Evolutionary conservation across 1,139 yeast species (phyloP), one percentile per base, ranked within the genome.

Genomic region (Yamadazyma sp.): DNA sequence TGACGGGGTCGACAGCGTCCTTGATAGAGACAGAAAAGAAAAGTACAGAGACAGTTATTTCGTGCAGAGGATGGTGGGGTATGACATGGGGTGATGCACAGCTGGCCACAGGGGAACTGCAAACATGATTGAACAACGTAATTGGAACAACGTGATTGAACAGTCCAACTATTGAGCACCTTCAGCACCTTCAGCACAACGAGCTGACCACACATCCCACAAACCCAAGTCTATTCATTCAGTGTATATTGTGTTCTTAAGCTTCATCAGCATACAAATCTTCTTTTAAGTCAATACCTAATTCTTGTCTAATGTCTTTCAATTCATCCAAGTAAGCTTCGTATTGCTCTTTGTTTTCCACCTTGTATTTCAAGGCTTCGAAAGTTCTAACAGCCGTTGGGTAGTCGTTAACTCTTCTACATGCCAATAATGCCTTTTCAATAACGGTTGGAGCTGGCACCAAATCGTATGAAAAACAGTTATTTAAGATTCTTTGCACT

Each of bases 341-440:
- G 78, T 92, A 92, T 73, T 90, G 97, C 56, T 83, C 84, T 62
- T 80, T 82, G 73, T 84, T 87, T 69, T 90, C 97, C 50, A 92
- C 97, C 78, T 92, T 92, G 80, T 82, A 87, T 69, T 86, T 87
- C 66, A 92, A 80, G 51, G 88, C 86, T 74, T 92, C 98, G 57
- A 92, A 92, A 46, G 95, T 96, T 73, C 98, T 86, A 54, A 90
- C 94, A 43, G 98, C 98, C 47, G 97, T 90, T 47, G 98, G 97
- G 73, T 87, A 87, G 73, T 92, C 98, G 69, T 94, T 89, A 52
- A 92, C 97, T 73, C 98, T 87, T 81, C 98, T 89, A 59, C 97
- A 92, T 39, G 98, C 98, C 72, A 86, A 84, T 64, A 92, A 80
- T 38, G 98, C 98, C 73, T 86, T 86, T 71, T 88, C 96, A 61